Evolutionary conservation across 495 filamentous ascomycete genomes (phyloP), one percentile per base, ranked within the genome.

Genomic region (Jackrogersella multiformis): DNA sequence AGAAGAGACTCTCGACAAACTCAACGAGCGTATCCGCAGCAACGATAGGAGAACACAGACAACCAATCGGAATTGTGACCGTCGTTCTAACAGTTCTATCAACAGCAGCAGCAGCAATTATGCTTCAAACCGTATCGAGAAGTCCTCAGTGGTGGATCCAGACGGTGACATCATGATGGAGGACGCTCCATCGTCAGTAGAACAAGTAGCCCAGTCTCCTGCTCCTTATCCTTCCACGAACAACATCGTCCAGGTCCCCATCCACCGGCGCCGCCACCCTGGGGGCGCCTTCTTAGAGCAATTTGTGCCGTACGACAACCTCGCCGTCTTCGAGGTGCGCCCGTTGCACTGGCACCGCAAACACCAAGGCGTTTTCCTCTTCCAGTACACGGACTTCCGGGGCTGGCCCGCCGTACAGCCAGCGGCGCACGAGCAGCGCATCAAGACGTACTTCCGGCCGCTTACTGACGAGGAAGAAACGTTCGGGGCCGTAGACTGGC

Each of bases 261-360:
- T 70, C 18, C 21, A 48, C 18, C 45, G 28, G 28, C 34, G 26
- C 34, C 30, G 32, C 15, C 56, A 48, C 56, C 55, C 20, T 5
- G 4, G 28, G 7, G 5, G 10, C 12, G 16, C 13, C 24, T 52
- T 60, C 55, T 9, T 61, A 5, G 30, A 53, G 28, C 38, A 56
- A 0, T 64, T 61, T 18, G 52, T 69, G 5, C 64, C 72, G 5
- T 71, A 68, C 39, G 68, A 72, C 10, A 59, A 73, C 44, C 73
- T 72, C 8, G 66, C 69, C 13, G 61, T 69, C 8, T 59, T 64
- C 21, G 62, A 57, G 20, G 69, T 76, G 26, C 38, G 24, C 23
- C 63, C 62, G 5, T 0, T 16, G 26, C 38, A 34, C 7, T 71
- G 57, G 62, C 68, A 71, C 46, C 41, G 12, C 34, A 39, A 16